phyloP scores from a whole-genome alignment of 805 yeast species.

The Lachancea thermotolerans region DNA sequence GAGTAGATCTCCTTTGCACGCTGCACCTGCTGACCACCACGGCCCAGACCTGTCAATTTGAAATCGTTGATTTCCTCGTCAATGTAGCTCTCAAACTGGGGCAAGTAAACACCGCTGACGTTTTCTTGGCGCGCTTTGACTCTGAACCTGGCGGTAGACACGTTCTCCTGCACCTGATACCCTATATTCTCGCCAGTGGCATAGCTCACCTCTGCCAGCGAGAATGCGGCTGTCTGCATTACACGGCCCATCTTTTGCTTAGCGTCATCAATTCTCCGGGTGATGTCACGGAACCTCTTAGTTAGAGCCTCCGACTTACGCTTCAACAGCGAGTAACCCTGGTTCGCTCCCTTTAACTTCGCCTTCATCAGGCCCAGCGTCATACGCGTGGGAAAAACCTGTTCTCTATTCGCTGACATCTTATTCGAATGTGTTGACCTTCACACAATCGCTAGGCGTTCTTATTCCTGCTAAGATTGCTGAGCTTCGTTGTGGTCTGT shows the following conservation, averaged over 20 bases:
- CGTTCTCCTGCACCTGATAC: slow-evolving; percentile 93
- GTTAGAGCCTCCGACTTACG: slow-evolving; percentile 96
- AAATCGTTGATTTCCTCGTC: slow-evolving; percentile 87
- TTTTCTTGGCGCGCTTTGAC: slow-evolving; percentile 91
- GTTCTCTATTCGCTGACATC: slow-evolving; percentile 57
- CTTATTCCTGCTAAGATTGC: too few species aligned
- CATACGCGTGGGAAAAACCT: slow-evolving; percentile 97
- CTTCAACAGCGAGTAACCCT: slow-evolving; percentile 88
- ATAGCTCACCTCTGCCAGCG: slow-evolving; percentile 93
- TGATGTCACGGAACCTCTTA: slow-evolving; percentile 91
- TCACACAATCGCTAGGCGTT: too few species aligned
- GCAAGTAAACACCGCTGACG: slow-evolving; percentile 91
- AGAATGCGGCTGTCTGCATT: slow-evolving; percentile 97
- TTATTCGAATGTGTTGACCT: not conserved
- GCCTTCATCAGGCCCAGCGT: slow-evolving; percentile 91
- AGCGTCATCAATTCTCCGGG: slow-evolving; percentile 88
- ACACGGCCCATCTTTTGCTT: slow-evolving; percentile 97
- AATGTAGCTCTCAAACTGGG: slow-evolving; percentile 81
- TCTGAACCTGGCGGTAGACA: slow-evolving; percentile 82
- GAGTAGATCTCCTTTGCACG: slow-evolving; percentile 90
- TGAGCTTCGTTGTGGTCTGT: too few species aligned
- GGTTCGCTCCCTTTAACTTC: slow-evolving; percentile 94
- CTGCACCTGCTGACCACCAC: slow-evolving; percentile 98
- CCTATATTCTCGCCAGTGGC: slow-evolving; percentile 96
- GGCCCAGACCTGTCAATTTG: slow-evolving; percentile 91